These are phyloP conservation scores for Chrysophaeum taylorii DNA, from an alignment of 352 stramenopile genomes.

Conservation along the genomic window DNA sequence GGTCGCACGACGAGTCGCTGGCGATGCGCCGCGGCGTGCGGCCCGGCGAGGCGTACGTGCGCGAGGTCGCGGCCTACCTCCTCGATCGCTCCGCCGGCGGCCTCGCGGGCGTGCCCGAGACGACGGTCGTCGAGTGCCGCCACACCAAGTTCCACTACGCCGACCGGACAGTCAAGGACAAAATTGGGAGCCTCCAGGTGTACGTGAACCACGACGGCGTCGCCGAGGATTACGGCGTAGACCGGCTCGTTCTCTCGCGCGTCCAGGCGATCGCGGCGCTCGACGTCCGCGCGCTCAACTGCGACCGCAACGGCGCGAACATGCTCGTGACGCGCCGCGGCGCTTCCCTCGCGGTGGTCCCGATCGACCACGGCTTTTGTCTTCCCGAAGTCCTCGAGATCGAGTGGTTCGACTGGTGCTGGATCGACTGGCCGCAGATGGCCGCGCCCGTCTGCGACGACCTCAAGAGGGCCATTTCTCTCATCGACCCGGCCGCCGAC, in stretches of 20 bases:
- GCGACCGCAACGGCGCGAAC: slow-evolving; percentile 92
- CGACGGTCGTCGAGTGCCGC: slow-evolving; percentile 59
- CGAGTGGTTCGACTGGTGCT: slow-evolving; percentile 95
- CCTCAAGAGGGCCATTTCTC: slow-evolving; percentile 44
- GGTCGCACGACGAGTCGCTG: slow-evolving; percentile 11
- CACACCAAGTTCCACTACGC: slow-evolving; percentile 59
- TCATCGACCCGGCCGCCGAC: slow-evolving; percentile 54
- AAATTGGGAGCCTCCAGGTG: slow-evolving; percentile 91
- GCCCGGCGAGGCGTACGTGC: slow-evolving; percentile 86
- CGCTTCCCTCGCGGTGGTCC: slow-evolving; percentile 79
- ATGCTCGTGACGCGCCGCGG: slow-evolving; percentile 54
- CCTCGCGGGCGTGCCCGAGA: slow-evolving; percentile 64
- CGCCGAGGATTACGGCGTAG: slow-evolving; percentile 80
- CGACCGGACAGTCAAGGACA: slow-evolving; percentile 53
- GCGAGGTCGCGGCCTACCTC: slow-evolving; percentile 93
- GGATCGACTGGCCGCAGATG: slow-evolving; percentile 90
- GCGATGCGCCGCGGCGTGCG: slow-evolving; percentile 73
- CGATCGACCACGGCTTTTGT: slow-evolving; percentile 98
- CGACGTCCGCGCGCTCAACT: slow-evolving; percentile 95
- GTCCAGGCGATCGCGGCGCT: slow-evolving; percentile 97
- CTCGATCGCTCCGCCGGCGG: slow-evolving; percentile 68
- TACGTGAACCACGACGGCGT: slow-evolving; percentile 86
- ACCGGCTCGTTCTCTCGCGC: slow-evolving; percentile 62
- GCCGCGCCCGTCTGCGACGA: slow-evolving; percentile 51
- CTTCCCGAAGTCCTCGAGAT: slow-evolving; percentile 87